A percentile compares a stretch with the other conserved stretches of the same genome.
These are phyloP conservation scores for Babesia bigemina DNA, from an alignment of 169 alveolate genomes.

Conservation along the genomic window DNA sequence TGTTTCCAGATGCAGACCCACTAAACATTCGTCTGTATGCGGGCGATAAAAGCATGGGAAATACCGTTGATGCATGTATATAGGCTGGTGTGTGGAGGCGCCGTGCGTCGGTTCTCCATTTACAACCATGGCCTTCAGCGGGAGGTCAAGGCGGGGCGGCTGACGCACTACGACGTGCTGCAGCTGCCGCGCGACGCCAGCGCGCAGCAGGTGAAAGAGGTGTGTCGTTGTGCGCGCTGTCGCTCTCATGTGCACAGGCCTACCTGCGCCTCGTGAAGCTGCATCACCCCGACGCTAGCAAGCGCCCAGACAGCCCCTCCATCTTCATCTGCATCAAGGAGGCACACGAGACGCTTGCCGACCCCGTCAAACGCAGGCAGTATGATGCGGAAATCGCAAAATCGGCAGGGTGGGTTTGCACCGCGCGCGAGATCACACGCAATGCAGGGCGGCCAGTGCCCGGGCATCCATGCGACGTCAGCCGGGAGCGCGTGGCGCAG, in stretches of 20 bases:
- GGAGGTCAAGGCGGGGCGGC: conserved; percentile 36
- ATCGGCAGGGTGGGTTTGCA: not conserved
- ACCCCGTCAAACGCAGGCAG: conserved; percentile 25
- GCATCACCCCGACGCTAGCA: conserved; percentile 64
- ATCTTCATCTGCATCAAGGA: conserved; percentile 66
- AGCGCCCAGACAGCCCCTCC: conserved; percentile 14
- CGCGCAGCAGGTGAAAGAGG: conserved; percentile 39
- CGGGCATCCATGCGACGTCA: not conserved
- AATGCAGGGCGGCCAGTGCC: not conserved
- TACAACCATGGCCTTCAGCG: conserved; percentile 12
- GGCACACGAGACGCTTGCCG: conserved; percentile 53
- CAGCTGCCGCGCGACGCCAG: conserved; percentile 29
- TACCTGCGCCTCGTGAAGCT: conserved; percentile 49
- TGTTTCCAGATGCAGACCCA: no score
- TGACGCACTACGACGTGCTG: conserved; percentile 64
- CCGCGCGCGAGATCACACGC: no score
- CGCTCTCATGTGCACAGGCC: conserved; percentile 26
- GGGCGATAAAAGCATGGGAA: no score
- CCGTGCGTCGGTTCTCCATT: conserved; percentile 20
- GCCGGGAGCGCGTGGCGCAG: not conserved
- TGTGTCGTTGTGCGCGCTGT: not conserved
- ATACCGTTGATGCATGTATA: no score
- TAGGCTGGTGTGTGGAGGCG: not conserved
- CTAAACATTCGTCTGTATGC: no score
- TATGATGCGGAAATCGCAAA: conserved; percentile 25